Conservation (phyloP, 345 rosid species). For the Eucalyptus regnans region DNA sequence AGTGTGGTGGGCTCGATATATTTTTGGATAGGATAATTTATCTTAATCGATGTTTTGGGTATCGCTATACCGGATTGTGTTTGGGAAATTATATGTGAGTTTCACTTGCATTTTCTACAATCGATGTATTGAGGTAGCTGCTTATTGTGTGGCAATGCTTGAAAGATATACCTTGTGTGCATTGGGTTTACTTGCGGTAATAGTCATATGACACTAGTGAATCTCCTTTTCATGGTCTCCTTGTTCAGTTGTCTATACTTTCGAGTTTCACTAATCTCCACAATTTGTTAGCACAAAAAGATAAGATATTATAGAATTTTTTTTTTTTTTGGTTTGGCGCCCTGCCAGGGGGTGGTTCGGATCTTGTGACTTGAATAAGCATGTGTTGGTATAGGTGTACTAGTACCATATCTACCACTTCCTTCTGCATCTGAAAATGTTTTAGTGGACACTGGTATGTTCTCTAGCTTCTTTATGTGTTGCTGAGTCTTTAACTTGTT, state of each 20-base stretch:
- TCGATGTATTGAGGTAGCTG: background rate
- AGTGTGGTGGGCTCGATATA: background rate
- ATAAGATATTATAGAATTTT: background rate
- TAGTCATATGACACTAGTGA: background rate
- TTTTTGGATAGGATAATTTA: background rate
- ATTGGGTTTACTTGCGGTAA: accelerated
- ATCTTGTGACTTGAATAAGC: background rate
- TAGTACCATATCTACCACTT: background rate
- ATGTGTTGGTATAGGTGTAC: background rate
- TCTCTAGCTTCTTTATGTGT: background rate
- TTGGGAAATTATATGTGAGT: background rate
- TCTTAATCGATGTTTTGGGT: background rate
- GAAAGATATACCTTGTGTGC: background rate
- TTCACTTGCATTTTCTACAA: background rate
- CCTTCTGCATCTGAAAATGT: background rate
- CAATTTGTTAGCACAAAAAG: background rate
- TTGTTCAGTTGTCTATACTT: background rate
- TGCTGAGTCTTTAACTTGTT: background rate
- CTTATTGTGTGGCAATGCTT: background rate
- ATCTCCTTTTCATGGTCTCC: background rate
- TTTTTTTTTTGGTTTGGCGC: background rate
- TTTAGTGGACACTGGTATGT: background rate
- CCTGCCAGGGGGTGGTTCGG: accelerated
- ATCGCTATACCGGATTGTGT: background rate
- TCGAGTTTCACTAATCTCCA: background rate